phyloP scores from a whole-genome alignment of 2,329 filamentous ascomycete genomes.

The Venturia aucupariae region DNA sequence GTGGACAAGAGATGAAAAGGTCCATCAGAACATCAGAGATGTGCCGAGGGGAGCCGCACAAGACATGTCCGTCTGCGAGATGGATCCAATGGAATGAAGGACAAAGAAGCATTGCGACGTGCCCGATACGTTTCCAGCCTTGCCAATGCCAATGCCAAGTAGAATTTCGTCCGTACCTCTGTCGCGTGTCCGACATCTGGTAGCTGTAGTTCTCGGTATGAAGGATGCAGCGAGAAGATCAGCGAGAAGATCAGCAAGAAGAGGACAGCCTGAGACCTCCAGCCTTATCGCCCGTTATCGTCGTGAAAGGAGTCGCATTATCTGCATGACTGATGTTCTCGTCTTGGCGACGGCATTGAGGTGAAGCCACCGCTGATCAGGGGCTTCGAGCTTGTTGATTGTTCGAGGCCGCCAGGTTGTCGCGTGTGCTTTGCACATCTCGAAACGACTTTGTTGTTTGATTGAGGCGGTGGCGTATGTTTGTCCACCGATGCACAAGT shows the following conservation, averaged over 20 bases:
- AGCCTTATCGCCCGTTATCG: not conserved
- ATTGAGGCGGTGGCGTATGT: not conserved
- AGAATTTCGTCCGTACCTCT: not conserved
- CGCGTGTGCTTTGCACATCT: not conserved
- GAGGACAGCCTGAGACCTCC: no score
- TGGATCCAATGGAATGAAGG: not conserved
- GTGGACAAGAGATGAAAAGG: not conserved
- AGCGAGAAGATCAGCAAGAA: no score
- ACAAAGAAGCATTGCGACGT: not conserved
- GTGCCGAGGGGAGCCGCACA: not conserved
- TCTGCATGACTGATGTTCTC: not conserved
- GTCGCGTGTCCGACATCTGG: not conserved
- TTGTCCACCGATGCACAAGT: no score
- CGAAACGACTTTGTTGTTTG: not conserved
- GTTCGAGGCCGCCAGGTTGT: not conserved
- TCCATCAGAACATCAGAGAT: no score
- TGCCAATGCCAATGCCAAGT: not conserved
- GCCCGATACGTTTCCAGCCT: not conserved
- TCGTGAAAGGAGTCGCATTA: not conserved
- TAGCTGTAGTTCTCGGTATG: not conserved
- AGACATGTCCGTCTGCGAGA: not conserved
- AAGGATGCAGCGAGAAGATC: no score
- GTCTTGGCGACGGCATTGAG: not conserved
- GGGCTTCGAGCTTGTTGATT: not conserved
- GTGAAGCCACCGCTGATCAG: not conserved